These are phyloP conservation scores for Didymella sp. DNA, from an alignment of 2,329 filamentous ascomycete species.

Conservation along the genomic window DNA sequence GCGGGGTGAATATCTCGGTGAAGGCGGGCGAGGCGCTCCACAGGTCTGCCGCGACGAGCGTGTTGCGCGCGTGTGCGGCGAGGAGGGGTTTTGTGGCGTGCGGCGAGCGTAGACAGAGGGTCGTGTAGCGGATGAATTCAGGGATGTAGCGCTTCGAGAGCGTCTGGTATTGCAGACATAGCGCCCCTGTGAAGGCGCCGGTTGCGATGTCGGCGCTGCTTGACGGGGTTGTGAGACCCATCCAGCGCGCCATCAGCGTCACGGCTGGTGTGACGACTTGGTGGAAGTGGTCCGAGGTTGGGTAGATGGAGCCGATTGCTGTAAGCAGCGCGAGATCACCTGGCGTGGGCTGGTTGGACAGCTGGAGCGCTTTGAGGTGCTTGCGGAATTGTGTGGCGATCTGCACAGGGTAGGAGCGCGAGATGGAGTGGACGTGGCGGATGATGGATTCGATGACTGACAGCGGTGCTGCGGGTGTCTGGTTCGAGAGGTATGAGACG, in stretches of 20 bases:
- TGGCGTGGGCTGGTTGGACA: constrained; percentile 61
- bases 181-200: constrained; percentile 79
- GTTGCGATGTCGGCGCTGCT: constrained; percentile 70
- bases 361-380: constrained; percentile 67
- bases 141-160: constrained; percentile 88
- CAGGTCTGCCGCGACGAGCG: constrained; percentile 71
- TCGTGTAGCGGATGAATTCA: constrained; percentile 81
- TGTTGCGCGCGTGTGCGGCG: constrained; percentile 67
- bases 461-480: constrained; percentile 64
- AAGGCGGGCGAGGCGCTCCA: constrained; percentile 80
- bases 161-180: constrained; percentile 82
- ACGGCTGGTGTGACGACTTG: constrained; percentile 90
- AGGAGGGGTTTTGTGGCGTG: constrained; percentile 57
- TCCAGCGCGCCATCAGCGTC: constrained; percentile 81
- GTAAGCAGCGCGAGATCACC: constrained; percentile 86
- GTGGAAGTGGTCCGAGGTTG: constrained; percentile 97
- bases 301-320: constrained; percentile 83
- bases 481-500: constrained; percentile 64
- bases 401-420: constrained; percentile 81
- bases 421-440: constrained; percentile 90
- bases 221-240: constrained; percentile 77
- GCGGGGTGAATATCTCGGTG: constrained; percentile 76
- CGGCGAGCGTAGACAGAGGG: constrained; percentile 69
- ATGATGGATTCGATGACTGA: constrained; percentile 77
- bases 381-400: constrained; percentile 79